These are phyloP conservation scores for Nissolia schottii DNA, from an alignment of 306 rosid species.

Conservation along the genomic window DNA sequence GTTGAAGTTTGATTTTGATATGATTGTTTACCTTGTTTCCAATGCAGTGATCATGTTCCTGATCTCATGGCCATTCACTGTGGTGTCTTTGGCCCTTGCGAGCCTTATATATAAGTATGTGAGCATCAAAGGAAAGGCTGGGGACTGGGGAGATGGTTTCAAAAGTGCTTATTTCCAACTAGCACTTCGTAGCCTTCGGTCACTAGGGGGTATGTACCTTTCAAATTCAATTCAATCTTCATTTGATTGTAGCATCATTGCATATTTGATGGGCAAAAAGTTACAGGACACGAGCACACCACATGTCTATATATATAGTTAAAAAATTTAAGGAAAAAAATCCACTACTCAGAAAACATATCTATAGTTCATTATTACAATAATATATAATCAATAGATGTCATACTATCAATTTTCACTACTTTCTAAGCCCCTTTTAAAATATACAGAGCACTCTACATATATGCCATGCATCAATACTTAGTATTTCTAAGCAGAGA, in stretches of 20 bases:
- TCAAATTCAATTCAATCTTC: conserved; percentile 12
- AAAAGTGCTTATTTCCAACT: conserved; percentile 99
- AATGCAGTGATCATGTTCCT: conserved; percentile 96
- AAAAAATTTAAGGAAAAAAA: no score
- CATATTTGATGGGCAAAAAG: conserved; percentile 10
- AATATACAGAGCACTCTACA: no score
- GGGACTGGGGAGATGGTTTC: conserved; percentile 99
- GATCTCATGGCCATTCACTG: conserved; percentile 97
- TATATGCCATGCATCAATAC: no score
- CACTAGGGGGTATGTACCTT: conserved; percentile 78
- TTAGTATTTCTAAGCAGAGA: no score
- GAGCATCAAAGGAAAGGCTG: conserved; percentile 96
- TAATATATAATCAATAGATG: no score
- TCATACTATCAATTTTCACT: no score
- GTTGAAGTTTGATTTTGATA: conserved; percentile 1
- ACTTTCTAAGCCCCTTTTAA: no score
- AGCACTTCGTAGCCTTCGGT: conserved; percentile 98
- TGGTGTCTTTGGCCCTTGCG: conserved; percentile 91
- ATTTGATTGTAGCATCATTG: conserved; percentile 10
- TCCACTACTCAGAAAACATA: no score
- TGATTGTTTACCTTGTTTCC: conserved; percentile 26
- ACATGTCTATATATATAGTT: no score
- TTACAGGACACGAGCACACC: no score
- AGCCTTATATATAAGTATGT: conserved; percentile 96
- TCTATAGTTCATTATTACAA: no score